Evolutionary conservation across 192 early-diverging fungal species (phyloP).

Genomic region (Gigaspora rosea): DNA sequence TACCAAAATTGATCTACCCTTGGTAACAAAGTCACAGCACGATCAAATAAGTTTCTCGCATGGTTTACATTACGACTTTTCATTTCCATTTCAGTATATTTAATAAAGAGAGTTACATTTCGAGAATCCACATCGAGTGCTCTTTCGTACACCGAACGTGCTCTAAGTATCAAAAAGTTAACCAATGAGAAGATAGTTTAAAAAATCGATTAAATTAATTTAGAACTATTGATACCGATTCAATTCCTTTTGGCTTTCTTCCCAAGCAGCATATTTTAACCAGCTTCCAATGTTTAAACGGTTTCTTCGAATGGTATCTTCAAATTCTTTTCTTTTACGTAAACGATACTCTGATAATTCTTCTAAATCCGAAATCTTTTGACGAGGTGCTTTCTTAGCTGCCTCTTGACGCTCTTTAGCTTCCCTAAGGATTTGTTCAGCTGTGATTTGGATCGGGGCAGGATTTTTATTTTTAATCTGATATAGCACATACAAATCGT

Average conservation of each 20-base stretch:
- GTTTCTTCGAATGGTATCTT: conserved; percentile 87
- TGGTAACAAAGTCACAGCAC: conserved; percentile 86
- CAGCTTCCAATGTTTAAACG: conserved; percentile 85
- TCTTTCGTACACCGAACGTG: conserved; percentile 88
- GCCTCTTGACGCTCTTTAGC: conserved; percentile 80
- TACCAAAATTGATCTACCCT: conserved; percentile 81
- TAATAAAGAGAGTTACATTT: conserved; percentile 85
- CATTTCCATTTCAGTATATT: conserved; percentile 98
- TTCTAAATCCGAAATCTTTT: conserved; percentile 90
- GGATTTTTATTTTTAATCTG: conserved; percentile 98
- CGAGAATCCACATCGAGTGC: conserved; percentile 88
- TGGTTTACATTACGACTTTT: conserved; percentile 92
- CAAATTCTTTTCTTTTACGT: conserved; percentile 91
- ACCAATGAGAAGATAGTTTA: background rate
- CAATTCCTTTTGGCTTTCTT: conserved; percentile 87
- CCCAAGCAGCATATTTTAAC: conserved; percentile 97
- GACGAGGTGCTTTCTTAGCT: conserved; percentile 67
- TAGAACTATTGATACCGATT: conserved; percentile 54
- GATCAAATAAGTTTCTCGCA: conserved; percentile 94
- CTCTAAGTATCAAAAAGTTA: conserved; percentile 45
- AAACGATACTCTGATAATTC: conserved; percentile 90
- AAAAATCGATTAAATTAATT: background rate
- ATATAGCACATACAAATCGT: too few relatives aligned
- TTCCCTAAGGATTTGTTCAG: conserved; percentile 97
- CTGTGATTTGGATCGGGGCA: conserved; percentile 96